These are phyloP conservation scores for Aspergillus arachidicola DNA, from an alignment of 2,329 filamentous ascomycete species.

Conservation along the genomic window DNA sequence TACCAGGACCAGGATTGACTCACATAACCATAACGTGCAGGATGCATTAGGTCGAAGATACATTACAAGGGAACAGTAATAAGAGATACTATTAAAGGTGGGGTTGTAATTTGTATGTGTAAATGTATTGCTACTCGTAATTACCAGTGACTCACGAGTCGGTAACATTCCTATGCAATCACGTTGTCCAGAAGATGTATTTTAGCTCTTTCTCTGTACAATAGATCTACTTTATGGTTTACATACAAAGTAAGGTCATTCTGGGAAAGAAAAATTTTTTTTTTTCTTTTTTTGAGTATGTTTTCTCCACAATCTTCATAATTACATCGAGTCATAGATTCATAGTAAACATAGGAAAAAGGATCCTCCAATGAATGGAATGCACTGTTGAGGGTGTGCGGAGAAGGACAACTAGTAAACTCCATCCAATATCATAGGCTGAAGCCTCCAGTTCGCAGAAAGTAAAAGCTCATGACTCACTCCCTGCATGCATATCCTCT, in stretches of 20 bases:
- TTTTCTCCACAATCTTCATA: not conserved
- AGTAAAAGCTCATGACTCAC: slow-evolving; percentile 4
- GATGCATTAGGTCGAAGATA: not conserved
- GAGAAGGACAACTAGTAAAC: not conserved
- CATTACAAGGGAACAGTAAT: not conserved
- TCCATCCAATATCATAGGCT: not conserved
- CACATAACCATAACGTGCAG: not conserved
- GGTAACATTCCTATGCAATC: not conserved
- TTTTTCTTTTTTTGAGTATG: not conserved
- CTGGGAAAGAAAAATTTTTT: not conserved
- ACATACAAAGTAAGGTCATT: not conserved
- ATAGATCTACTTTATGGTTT: not conserved
- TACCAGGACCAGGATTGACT: not conserved
- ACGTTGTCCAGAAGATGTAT: not conserved
- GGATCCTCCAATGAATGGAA: not conserved
- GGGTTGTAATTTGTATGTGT: not conserved
- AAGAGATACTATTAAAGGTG: not conserved
- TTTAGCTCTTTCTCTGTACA: not conserved
- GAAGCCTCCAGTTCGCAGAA: not conserved
- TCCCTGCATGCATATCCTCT: not conserved
- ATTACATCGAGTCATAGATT: not conserved
- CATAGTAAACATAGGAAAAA: slow-evolving; percentile 1
- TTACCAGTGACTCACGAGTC: not conserved
- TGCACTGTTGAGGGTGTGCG: not conserved
- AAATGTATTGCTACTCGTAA: not conserved